Evolutionary conservation across 345 rosid species (phyloP).

Genomic region (Pugionium cornutum): DNA sequence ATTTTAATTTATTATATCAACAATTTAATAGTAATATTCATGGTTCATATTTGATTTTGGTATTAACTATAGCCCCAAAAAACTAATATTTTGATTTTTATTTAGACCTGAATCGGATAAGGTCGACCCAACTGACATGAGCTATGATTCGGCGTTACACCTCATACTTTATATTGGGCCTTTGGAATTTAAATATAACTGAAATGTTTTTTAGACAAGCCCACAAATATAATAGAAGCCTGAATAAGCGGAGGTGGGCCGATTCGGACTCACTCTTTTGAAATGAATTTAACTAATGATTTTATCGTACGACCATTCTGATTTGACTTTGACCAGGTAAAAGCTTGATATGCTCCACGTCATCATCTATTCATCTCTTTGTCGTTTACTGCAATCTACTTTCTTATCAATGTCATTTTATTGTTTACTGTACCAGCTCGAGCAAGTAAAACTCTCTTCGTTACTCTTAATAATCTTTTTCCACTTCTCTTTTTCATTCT

Average conservation of each 20-base stretch:
- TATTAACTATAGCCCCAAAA: too few species aligned
- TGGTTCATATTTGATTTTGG: too few species aligned
- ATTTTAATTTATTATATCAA: too few species aligned
- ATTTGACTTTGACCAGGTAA: conserved; percentile 41
- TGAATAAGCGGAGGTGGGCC: conserved; percentile 19
- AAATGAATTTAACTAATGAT: too few species aligned
- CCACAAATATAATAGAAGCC: not conserved
- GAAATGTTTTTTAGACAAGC: not conserved
- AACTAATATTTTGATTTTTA: too few species aligned
- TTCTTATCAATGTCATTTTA: conserved; percentile 22
- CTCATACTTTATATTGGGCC: conserved; percentile 20
- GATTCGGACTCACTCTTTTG: not conserved
- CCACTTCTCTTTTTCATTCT: not conserved
- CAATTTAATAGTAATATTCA: too few species aligned
- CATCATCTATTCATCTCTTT: conserved; percentile 29
- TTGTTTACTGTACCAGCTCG: conserved; percentile 35
- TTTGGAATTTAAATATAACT: not conserved
- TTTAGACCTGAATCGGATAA: too few species aligned
- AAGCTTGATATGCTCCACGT: conserved; percentile 32
- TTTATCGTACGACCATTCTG: too few species aligned
- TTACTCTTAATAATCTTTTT: not conserved
- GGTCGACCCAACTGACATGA: too few species aligned
- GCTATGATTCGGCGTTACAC: conserved; percentile 13
- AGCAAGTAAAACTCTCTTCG: conserved; percentile 16
- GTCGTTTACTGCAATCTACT: conserved; percentile 20